Percentiles rank a stretch among this genome's conserved stretches.
Evolutionary conservation across 495 filamentous ascomycete species (phyloP).

Genomic region (Penicillium ochrochloron): DNA sequence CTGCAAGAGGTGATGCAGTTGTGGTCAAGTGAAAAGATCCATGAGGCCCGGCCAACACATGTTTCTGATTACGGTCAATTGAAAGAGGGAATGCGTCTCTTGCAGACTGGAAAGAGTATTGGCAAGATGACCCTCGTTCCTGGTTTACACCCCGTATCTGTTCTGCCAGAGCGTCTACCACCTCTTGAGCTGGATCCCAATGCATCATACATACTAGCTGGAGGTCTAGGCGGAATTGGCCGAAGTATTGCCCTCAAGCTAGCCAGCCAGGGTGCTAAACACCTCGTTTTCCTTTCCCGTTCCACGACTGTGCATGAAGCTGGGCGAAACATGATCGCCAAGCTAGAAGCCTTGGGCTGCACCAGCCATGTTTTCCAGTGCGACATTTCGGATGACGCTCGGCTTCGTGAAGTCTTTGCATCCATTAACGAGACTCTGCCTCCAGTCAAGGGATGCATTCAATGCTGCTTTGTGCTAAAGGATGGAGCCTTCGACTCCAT

Average conservation of each 20-base stretch:
- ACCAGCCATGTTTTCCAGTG: background rate
- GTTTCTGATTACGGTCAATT: background rate
- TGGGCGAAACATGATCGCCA: background rate
- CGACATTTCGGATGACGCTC: conserved; percentile 13
- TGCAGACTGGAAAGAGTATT: background rate
- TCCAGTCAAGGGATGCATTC: conserved; percentile 6
- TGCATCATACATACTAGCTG: conserved; percentile 18
- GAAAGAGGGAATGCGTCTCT: conserved; percentile 16
- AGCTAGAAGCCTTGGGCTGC: background rate
- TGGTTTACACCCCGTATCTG: background rate
- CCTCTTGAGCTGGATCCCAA: background rate
- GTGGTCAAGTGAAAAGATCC: background rate
- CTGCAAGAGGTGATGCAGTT: conserved; percentile 1
- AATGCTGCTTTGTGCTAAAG: background rate
- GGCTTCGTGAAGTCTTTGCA: background rate
- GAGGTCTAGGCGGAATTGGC: conserved; percentile 21
- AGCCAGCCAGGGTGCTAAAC: conserved; percentile 8
- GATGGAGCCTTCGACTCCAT: background rate
- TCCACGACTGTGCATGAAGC: background rate
- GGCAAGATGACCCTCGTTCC: conserved; percentile 11
- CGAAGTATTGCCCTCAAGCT: conserved; percentile 10
- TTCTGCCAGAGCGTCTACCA: background rate
- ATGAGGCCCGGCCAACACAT: background rate
- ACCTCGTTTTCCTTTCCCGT: conserved; percentile 18
- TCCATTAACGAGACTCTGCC: background rate